These are phyloP conservation scores for Mucor mucedo DNA, from an alignment of 371 early-diverging fungal genomes.

Conservation along the genomic window DNA sequence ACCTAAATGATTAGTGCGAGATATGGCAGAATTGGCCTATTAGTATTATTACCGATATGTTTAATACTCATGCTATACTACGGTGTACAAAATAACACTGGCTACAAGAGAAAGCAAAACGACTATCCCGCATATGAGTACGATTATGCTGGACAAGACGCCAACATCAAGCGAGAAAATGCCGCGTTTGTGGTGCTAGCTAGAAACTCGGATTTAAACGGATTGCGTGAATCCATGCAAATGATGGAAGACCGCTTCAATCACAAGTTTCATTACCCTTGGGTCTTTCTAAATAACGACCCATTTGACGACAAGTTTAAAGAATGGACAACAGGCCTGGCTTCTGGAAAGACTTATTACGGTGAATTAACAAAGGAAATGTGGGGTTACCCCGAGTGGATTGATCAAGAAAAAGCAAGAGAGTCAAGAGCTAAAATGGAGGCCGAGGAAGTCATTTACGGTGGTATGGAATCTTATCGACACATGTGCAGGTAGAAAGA, in stretches of 20 bases:
- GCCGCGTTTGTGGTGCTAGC: conserved; percentile 66
- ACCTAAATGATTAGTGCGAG: conserved; percentile 27
- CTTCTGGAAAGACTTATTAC: conserved; percentile 58
- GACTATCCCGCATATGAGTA: conserved; percentile 19
- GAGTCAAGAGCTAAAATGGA: conserved; percentile 61
- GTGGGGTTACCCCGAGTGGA: conserved; percentile 72
- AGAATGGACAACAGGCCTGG: conserved; percentile 50
- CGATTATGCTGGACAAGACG: conserved; percentile 16
- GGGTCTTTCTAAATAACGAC: conserved; percentile 73
- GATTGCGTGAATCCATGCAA: conserved; percentile 63
- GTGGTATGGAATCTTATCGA: conserved; percentile 84
- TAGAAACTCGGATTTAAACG: conserved; percentile 75
- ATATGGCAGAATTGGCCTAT: conserved; percentile 25
- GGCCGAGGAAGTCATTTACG: conserved; percentile 76
- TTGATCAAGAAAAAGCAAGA: conserved; percentile 65
- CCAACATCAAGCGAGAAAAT: conserved; percentile 41
- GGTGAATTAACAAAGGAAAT: conserved; percentile 65
- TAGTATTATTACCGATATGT: conserved; percentile 29
- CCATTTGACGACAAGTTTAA: conserved; percentile 66
- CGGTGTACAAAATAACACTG: background rate
- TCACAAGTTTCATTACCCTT: conserved; percentile 74
- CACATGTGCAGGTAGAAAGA: conserved; percentile 88
- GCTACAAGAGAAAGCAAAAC: conserved; percentile 6
- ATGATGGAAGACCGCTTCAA: conserved; percentile 82
- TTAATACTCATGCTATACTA: conserved; percentile 22